Conservation (phyloP, 176 grass and related monocot species). For the Guadua angustifolia region DNA sequence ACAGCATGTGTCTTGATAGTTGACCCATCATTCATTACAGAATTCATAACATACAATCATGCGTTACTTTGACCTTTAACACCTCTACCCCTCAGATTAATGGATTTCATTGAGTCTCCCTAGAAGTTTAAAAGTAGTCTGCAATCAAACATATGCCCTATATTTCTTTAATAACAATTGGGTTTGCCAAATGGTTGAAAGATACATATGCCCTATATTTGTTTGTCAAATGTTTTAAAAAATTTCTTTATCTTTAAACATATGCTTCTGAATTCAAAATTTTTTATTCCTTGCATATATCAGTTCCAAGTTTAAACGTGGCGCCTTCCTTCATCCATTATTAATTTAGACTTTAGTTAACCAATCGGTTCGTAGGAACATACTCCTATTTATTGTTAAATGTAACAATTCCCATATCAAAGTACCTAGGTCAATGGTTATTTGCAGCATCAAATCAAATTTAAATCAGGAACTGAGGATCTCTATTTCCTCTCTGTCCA, state of each 20-base stretch:
- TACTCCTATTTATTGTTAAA: neutral
- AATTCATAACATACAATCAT: neutral
- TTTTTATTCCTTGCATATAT: neutral
- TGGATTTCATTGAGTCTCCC: neutral
- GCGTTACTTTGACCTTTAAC: neutral
- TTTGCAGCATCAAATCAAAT: neutral
- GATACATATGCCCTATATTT: too few species aligned
- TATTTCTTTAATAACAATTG: neutral
- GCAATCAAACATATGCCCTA: neutral
- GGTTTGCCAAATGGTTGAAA: neutral
- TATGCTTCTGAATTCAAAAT: neutral
- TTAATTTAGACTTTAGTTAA: constrained; percentile 28
- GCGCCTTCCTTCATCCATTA: neutral
- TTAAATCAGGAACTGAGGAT: neutral
- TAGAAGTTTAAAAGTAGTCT: constrained; percentile 2
- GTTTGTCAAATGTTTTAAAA: too few species aligned
- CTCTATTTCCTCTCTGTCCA: neutral
- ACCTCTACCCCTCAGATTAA: neutral
- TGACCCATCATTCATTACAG: neutral
- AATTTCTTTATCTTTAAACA: neutral
- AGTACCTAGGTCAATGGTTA: neutral
- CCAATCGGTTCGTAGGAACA: neutral
- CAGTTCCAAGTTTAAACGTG: neutral
- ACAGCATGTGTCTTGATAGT: too few species aligned
- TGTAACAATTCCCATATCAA: neutral